phyloP scores from a whole-genome alignment of 2,329 filamentous ascomycete genomes.

The Ophiostoma sp. region DNA sequence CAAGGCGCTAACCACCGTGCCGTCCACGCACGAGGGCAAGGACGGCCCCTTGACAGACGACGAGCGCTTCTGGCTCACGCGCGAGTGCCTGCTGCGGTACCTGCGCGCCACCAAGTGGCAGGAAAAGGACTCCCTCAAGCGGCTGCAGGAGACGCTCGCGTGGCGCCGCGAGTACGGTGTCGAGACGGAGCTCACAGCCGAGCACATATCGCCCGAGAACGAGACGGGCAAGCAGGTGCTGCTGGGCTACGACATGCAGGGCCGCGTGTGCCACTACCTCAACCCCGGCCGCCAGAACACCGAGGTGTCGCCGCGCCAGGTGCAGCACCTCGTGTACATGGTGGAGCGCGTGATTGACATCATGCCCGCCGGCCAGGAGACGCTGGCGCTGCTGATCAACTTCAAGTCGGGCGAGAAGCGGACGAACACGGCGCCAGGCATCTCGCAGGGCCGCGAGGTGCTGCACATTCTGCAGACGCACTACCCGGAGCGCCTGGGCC shows the following conservation, averaged over 20 bases:
- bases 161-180: conserved; percentile 92
- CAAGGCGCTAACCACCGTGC: conserved; percentile 51
- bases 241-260: conserved; percentile 78
- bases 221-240: conserved; percentile 94
- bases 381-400: conserved; percentile 79
- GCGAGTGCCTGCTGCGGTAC: conserved; percentile 87
- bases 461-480: conserved; percentile 88
- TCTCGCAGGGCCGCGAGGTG: conserved; percentile 75
- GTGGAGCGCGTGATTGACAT: conserved; percentile 83
- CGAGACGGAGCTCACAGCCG: conserved; percentile 63
- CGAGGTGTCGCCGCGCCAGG: conserved; percentile 74
- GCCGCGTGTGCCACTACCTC: conserved; percentile 84
- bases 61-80: conserved; percentile 85
- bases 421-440: conserved; percentile 64
- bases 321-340: conserved; percentile 95
- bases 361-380: conserved; percentile 83
- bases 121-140: conserved; percentile 65
- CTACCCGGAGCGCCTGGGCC: conserved; percentile 86
- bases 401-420: conserved; percentile 75
- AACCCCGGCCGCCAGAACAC: conserved; percentile 91
- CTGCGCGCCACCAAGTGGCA: conserved; percentile 91
- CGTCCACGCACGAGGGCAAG: conserved; percentile 40
- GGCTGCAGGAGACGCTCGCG: conserved; percentile 71
- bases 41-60: conserved; percentile 64
- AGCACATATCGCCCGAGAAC: conserved; percentile 89